Conservation (phyloP, 73 alveolate genomes). For the Tetrahymena borealis region DNA sequence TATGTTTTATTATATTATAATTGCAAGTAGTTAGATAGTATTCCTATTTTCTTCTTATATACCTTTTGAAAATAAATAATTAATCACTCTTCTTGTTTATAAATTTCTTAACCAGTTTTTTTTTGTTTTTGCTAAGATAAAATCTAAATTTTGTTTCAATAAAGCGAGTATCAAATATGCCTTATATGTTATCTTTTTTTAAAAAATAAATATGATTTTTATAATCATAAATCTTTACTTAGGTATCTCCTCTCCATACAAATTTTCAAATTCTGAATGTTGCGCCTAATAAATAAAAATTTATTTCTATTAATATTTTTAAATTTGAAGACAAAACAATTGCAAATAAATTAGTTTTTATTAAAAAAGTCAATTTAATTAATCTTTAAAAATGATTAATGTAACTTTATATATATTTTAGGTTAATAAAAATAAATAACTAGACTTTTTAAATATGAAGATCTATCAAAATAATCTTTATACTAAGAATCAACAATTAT, state of each 20-base stretch:
- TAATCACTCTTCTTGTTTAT: background rate
- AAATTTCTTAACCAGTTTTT: background rate
- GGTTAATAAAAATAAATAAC: too few species aligned
- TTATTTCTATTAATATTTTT: background rate
- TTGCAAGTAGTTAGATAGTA: background rate
- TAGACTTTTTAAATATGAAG: too few species aligned
- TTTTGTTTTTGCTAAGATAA: background rate
- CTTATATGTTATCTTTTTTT: background rate
- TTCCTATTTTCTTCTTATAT: background rate
- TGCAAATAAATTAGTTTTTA: too few species aligned
- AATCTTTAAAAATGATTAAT: too few species aligned
- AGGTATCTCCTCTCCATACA: background rate
- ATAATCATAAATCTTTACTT: background rate
- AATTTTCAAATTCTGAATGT: background rate
- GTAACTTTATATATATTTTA: too few species aligned
- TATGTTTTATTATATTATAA: background rate
- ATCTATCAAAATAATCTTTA: too few species aligned
- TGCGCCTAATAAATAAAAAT: background rate
- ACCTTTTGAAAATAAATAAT: background rate
- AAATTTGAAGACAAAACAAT: background rate
- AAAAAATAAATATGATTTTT: background rate
- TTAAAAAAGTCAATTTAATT: too few species aligned
- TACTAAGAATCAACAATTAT: too few species aligned
- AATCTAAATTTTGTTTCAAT: background rate
- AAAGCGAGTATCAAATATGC: background rate